Percentiles rank a stretch among this genome's conserved stretches.
Evolutionary conservation across 176 grass and related monocot genomes (phyloP).

Genomic region (Zizania latifolia): DNA sequence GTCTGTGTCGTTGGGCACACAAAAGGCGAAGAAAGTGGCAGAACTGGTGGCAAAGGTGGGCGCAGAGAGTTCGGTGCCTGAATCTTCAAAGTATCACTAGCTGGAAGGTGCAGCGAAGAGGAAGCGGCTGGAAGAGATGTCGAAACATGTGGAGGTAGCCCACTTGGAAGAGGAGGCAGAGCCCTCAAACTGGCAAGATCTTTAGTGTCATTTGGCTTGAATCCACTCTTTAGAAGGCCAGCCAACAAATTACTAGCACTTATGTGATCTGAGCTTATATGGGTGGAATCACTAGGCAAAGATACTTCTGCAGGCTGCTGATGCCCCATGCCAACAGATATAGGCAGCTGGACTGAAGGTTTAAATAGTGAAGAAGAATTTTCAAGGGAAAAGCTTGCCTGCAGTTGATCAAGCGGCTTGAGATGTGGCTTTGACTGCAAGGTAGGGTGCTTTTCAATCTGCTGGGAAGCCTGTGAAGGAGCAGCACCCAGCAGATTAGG

Average conservation of each 20-base stretch:
- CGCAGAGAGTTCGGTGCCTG: conserved; percentile 26
- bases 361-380: conserved; percentile 18
- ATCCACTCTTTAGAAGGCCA: conserved; percentile 59
- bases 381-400: conserved; percentile 29
- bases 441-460: conserved; percentile 43
- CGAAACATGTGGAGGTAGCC: conserved; percentile 26
- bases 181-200: conserved; percentile 27
- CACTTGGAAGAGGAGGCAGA: conserved; percentile 44
- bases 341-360: conserved; percentile 24
- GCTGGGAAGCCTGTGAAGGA: conserved; percentile 9
- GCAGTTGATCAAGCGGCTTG: conserved; percentile 23
- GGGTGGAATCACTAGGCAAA: conserved; percentile 25
- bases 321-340: not conserved
- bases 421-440: conserved; percentile 29
- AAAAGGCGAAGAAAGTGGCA: conserved; percentile 42
- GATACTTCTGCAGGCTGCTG: conserved; percentile 33
- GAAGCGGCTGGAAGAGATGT: conserved; percentile 19
- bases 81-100: conserved; percentile 19
- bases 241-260: conserved; percentile 57
- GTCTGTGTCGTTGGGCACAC: conserved; percentile 10
- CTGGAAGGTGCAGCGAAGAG: conserved; percentile 29
- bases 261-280: conserved; percentile 21
- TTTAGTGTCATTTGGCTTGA: conserved; percentile 34
- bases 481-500: conserved; percentile 1
- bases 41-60: conserved; percentile 69